phyloP scores from a whole-genome alignment of 345 rosid species.

The Punica granatum region DNA sequence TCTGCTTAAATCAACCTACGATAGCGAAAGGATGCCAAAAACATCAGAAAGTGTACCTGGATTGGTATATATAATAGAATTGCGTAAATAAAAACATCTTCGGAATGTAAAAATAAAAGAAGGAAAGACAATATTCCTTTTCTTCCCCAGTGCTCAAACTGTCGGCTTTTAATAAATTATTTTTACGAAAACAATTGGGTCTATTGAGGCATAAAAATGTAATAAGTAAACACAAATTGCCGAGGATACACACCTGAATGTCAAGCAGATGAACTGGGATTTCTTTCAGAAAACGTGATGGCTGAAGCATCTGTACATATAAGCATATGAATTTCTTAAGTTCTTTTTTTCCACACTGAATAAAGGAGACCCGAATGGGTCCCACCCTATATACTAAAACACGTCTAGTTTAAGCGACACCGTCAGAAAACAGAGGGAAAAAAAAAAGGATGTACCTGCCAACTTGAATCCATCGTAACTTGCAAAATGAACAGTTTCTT shows the following conservation, averaged over 20 bases:
- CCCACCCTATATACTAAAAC: background rate
- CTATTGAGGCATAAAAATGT: background rate
- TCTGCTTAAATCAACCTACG: conserved; percentile 46
- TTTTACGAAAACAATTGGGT: background rate
- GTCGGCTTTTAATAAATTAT: background rate
- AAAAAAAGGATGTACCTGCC: conserved; percentile 64
- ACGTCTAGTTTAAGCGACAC: background rate
- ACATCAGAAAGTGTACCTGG: background rate
- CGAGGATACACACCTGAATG: conserved; percentile 34
- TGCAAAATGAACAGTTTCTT: conserved; percentile 72
- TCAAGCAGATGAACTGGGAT: conserved; percentile 76
- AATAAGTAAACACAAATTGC: background rate
- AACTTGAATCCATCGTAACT: conserved; percentile 69
- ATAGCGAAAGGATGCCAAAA: background rate
- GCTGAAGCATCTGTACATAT: conserved; percentile 68
- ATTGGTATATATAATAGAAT: background rate
- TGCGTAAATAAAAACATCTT: background rate
- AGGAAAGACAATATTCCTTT: background rate
- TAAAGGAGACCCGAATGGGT: background rate
- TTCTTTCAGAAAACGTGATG: conserved; percentile 91
- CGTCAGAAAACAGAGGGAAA: conserved; percentile 6
- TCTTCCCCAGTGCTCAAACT: background rate
- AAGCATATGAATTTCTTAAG: conserved; percentile 11
- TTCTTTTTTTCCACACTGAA: background rate
- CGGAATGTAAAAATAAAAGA: background rate